A percentile compares a stretch with the other conserved stretches of the same genome.
Conservation (phyloP, 2,329 filamentous ascomycete species). For the Cordyceps cateniannulata region DNA sequence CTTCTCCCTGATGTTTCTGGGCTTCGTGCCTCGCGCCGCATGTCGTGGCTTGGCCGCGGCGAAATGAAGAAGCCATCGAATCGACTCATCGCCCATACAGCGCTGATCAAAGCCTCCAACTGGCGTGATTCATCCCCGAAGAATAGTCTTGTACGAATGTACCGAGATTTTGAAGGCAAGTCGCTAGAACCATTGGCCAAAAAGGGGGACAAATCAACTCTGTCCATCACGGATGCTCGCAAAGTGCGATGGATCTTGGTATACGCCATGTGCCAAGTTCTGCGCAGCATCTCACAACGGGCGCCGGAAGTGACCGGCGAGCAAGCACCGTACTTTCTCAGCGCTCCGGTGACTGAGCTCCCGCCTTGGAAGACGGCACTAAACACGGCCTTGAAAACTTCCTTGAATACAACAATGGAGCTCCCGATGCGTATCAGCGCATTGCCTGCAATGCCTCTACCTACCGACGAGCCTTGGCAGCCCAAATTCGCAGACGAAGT, state of each 20-base stretch:
- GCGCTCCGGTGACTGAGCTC: conserved; percentile 34
- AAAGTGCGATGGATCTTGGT: conserved; percentile 75
- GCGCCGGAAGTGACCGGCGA: conserved; percentile 56
- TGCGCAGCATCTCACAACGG: conserved; percentile 55
- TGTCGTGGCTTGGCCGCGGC: conserved; percentile 35
- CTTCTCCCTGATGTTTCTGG: conserved; percentile 44
- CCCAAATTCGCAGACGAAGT: not conserved
- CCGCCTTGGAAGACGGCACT: conserved; percentile 40
- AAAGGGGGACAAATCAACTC: conserved; percentile 48
- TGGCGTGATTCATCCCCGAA: conserved; percentile 30
- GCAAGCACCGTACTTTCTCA: conserved; percentile 50
- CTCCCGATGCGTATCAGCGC: not conserved
- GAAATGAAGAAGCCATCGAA: conserved; percentile 41
- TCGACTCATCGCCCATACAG: conserved; percentile 44
- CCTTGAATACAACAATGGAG: not conserved
- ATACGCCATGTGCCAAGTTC: conserved; percentile 67
- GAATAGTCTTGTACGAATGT: conserved; percentile 60
- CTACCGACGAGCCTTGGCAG: conserved; percentile 5
- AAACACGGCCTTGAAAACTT: no score
- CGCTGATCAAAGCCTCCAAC: conserved; percentile 47
- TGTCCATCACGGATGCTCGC: conserved; percentile 55
- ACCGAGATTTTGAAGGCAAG: conserved; percentile 63
- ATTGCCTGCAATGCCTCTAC: conserved; percentile 1
- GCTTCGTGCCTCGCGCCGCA: conserved; percentile 20
- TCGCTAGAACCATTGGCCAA: conserved; percentile 37